Conservation (phyloP, 2,329 filamentous ascomycete genomes). For the Stagonosporopsis cucurbitacearum region DNA sequence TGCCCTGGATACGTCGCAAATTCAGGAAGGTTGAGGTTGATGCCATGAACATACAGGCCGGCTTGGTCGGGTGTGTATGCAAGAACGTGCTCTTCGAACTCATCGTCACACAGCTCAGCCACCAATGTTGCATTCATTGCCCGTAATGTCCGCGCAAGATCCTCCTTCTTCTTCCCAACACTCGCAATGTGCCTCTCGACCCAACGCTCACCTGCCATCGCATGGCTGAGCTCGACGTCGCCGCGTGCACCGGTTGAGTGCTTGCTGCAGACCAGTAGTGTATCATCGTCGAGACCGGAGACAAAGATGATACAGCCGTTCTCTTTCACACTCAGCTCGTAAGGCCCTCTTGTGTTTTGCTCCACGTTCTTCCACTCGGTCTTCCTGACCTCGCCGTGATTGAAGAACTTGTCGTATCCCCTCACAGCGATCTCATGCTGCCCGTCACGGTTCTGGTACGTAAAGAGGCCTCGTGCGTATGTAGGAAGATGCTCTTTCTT, state of each 20-base stretch:
- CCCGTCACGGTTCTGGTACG: constrained; percentile 70
- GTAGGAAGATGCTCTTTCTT: constrained; percentile 85
- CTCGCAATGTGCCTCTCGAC: constrained; percentile 78
- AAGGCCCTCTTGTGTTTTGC: constrained; percentile 78
- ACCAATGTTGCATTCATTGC: constrained; percentile 90
- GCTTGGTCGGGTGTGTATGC: constrained; percentile 83
- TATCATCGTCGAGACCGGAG: constrained; percentile 85
- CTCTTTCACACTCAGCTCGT: constrained; percentile 95
- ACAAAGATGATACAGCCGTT: constrained; percentile 99
- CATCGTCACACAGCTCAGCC: constrained; percentile 93
- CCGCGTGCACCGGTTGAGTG: constrained; percentile 87
- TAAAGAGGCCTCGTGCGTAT: constrained; percentile 93
- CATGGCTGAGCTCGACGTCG: constrained; percentile 79
- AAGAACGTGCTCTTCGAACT: constrained; percentile 95
- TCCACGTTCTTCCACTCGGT: constrained; percentile 86
- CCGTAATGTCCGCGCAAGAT: constrained; percentile 78
- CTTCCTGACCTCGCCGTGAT: constrained; percentile 78
- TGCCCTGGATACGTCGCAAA: constrained; percentile 86
- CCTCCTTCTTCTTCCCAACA: constrained; percentile 77
- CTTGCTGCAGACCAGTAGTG: constrained; percentile 96
- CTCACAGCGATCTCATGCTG: constrained; percentile 80
- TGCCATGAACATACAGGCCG: constrained; percentile 91
- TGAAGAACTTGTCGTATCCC: constrained; percentile 99
- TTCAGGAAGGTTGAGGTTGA: constrained; percentile 92
- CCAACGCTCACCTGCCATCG: constrained; percentile 80